Evolutionary conservation across 257 asterid species (phyloP), one percentile per base, ranked within the genome.

Genomic region (Salvia splendens): DNA sequence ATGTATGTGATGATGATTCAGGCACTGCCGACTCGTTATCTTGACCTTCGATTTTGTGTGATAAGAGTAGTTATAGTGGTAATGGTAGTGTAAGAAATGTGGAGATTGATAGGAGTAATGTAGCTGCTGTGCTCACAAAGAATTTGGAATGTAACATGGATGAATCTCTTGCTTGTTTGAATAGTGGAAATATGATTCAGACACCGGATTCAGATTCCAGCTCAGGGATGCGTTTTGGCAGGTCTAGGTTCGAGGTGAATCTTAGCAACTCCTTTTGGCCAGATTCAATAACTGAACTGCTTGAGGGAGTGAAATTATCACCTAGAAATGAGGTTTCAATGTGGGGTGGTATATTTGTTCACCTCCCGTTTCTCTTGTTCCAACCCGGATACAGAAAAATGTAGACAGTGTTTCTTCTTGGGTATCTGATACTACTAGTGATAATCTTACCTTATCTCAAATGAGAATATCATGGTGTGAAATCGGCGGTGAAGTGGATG

Each of bases 391-490:
- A 24, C 3, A 24, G 30, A 15, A 70, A 65, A 63, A 73, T 46
- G 57, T 33, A 54, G 80, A 75, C 33, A 65, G 73, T 51, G 65
- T 66, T n/a, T n/a, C n/a, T n/a, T n/a, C n/a, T n/a, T n/a, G n/a
- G n/a, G 65, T 66, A 50, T 86, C 86, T 12, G 82, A 83, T 77
- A 56, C 87, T 43, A 72, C 88, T 28, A 17, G 71, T 12, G 87
- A 81, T 33, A 77, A 65, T 80, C 42, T 69, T 55, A 70, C 83
- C 10, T 69, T 83, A 40, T 86, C 94, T 32, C 81, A 73, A 61
- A 78, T 81, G 85, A 83, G 81, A 78, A 84, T 93, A 77, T 93
- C 95, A 0, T 90, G 99, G 96, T 73, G 82, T 53, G 97, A 90
- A 47, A n/a, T n/a, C n/a, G n/a, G n/a, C n/a, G n/a, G n/a, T n/a